These are phyloP conservation scores for Termitomyces sp. DNA, from an alignment of 768 basidiomycete species.

Conservation along the genomic window DNA sequence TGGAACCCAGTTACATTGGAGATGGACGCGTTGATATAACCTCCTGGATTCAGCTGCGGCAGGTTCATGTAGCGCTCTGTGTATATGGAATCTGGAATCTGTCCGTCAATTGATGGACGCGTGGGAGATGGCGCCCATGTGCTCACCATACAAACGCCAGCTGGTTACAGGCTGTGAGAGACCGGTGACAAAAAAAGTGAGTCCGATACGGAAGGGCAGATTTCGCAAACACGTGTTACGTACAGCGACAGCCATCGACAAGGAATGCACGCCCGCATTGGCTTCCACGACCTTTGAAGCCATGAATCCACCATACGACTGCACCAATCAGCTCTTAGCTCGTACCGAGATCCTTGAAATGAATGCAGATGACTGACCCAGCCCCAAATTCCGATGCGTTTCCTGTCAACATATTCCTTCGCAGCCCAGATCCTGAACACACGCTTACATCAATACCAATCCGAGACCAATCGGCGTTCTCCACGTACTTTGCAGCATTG, in stretches of 20 bases:
- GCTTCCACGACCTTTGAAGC: constrained; percentile 90
- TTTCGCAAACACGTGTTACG: constrained; percentile 25
- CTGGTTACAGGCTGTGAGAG: constrained; percentile 73
- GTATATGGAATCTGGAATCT: constrained; percentile 78
- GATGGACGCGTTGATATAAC: constrained; percentile 90
- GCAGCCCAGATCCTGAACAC: constrained; percentile 69
- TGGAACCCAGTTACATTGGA: constrained; percentile 86
- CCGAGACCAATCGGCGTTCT: constrained; percentile 4
- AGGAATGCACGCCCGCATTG: constrained; percentile 81
- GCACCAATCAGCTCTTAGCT: not conserved
- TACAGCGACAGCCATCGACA: constrained; percentile 90
- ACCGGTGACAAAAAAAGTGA: not conserved
- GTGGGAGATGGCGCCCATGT: not conserved
- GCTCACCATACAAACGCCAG: constrained; percentile 76
- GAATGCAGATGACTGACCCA: constrained; percentile 63
- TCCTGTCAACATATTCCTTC: constrained; percentile 84
- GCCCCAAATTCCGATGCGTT: constrained; percentile 94
- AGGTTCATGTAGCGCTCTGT: constrained; percentile 97
- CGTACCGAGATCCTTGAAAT: constrained; percentile 2
- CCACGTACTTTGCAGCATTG: constrained; percentile 72
- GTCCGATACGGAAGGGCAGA: not conserved
- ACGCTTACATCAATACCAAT: constrained; percentile 1
- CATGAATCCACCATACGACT: constrained; percentile 98
- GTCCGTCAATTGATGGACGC: constrained; percentile 5
- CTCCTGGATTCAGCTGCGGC: constrained; percentile 71